Evolutionary conservation across 345 rosid species (phyloP), one percentile per base, ranked within the genome.

Genomic region (Eucalyptus curtisii): DNA sequence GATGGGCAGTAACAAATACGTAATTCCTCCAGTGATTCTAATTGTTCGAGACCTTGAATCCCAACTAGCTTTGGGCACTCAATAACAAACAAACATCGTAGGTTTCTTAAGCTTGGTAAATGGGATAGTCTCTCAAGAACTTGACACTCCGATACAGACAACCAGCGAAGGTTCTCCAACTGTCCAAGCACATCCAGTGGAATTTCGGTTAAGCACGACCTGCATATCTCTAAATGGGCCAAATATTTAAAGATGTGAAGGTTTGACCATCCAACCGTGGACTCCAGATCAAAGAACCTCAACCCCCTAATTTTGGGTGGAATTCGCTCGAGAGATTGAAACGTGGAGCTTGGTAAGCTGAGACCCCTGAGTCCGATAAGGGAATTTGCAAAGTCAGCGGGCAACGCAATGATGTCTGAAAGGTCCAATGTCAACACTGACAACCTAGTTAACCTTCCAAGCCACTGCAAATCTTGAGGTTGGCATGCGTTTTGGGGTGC

Each of bases 1-100:
- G 82, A 88, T 1, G 3, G 31, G 53, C 87, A 88, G 9, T 2
- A 45, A 20, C 9, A 3, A 57, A 84, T 24, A 25, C 3, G 2
- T 6, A 88, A 11, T 14, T 3, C 7, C 10, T 84, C 25, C 61
- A 88, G 9, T 4, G 40, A 2, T 48, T 88, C 50, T 52, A 31
- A 88, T 16, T 82, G 85, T 31, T 48, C 37, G 11, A 88, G 80
- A 16, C 86, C 59, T 33, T 85, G 30, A 55, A 84, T 47, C 89
- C 15, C 30, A 42, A 50, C 13, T 57, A 88, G 55, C 1, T 2
- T 1, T 5, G 37, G 76, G 76, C 76, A 64, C 5, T 64, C 37
- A n/a, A 1, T 1, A 64, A 7, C 10, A 7, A 8, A 16, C 15
- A 64, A 31, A n/a, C 0, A 2, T 8, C 2, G 30, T 53, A 59